Evolutionary conservation across 805 yeast species (phyloP), one percentile per base, ranked within the genome.

Genomic region (Cyberlindnera bimundalis): DNA sequence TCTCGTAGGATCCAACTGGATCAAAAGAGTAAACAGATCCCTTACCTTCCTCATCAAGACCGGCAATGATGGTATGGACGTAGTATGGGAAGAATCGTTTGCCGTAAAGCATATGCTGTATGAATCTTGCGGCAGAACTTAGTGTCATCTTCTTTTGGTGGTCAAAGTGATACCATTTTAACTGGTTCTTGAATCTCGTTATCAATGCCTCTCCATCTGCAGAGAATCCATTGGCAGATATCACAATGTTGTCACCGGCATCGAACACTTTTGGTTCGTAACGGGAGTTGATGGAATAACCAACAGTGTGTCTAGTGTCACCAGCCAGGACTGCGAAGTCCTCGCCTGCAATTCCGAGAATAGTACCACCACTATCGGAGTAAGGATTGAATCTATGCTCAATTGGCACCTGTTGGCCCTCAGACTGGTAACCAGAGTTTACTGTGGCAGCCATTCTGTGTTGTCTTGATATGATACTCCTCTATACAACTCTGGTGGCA

Each of bases 261-360:
- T 82, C 78, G 56, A 86, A 83, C 41, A 93, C 85, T 64, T 88
- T 90, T 31, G 96, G 93, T 62, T 87, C 93, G 62, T 84, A 81
- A 59, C 99, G 80, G 9, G 97, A 81, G 62, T 93, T 89, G 63
- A 93, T 93, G 48, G 86, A 81, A 67, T 89, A 93, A 17, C 97
- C 99, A 15, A 84, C 81, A 5, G 96, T 87, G 58, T 85, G 95
- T 71, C 99, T 83, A n/a, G 99, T 93, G 64, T 93, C 99, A 33
- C 98, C 98, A 1, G 99, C 99, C 46, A 93, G 72, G 26, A 93
- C 93, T 15, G 96, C 96, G 58, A 89, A 93, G 65, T 93, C 97
- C 62, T 88, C 86, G 37, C 99, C 99, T 2, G 99, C 97, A 65
- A 93, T 93, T 39, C 98, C 99, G 52, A 93, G 69, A 40, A 91